phyloP scores from a whole-genome alignment of 2,329 filamentous ascomycete species.

The Diaporthe citrichinensis region DNA sequence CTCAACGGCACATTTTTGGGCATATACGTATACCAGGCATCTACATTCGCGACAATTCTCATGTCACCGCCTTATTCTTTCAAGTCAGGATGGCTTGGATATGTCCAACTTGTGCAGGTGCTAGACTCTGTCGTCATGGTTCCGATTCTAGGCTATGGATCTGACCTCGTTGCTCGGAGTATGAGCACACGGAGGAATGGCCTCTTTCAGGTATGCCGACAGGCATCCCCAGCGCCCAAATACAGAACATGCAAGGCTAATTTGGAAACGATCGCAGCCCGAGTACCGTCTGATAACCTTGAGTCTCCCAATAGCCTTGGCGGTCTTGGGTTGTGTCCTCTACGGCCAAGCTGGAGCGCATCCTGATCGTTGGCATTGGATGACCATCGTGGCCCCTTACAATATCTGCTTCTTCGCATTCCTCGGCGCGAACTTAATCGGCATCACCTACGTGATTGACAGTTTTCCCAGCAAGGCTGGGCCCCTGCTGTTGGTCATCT shows the following conservation, averaged over 20 bases:
- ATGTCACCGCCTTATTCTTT: slow-evolving; percentile 21
- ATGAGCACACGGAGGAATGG: slow-evolving; percentile 11
- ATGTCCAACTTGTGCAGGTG: slow-evolving; percentile 19
- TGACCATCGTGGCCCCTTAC: not conserved
- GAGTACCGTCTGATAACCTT: not conserved
- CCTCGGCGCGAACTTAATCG: not conserved
- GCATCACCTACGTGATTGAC: not conserved
- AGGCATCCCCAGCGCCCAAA: not conserved
- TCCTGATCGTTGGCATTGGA: slow-evolving; percentile 16
- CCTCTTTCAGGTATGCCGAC: not conserved
- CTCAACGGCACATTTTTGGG: not conserved
- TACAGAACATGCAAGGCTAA: not conserved
- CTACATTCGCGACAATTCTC: slow-evolving; percentile 9
- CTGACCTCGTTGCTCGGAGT: not conserved
- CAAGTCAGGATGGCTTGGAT: slow-evolving; percentile 14
- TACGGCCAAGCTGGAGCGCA: not conserved
- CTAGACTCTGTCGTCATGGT: slow-evolving; percentile 14
- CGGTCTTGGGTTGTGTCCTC: not conserved
- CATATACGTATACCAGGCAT: slow-evolving; percentile 4
- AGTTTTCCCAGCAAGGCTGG: not conserved
- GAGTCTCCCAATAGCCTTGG: not conserved
- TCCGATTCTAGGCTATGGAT: not conserved
- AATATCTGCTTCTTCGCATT: not conserved
- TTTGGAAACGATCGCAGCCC: not conserved
- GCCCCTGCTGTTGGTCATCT: not conserved